These are phyloP conservation scores for Pseudocercospora crystallina DNA, from an alignment of 2,329 filamentous ascomycete species.

Conservation along the genomic window DNA sequence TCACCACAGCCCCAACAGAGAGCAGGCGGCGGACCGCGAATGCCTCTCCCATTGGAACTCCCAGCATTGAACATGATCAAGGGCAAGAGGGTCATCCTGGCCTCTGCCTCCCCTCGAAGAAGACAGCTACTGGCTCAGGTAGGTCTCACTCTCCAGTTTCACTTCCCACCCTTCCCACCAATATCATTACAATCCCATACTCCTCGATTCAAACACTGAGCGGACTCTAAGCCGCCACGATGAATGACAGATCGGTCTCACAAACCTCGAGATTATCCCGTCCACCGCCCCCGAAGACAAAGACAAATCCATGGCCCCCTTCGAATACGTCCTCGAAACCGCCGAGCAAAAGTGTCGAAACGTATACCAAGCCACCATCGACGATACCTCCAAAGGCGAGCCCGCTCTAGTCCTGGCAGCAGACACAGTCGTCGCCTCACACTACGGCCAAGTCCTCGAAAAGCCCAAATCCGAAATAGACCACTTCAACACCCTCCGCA, in stretches of 20 bases:
- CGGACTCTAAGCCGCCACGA: slow-evolving; percentile 24
- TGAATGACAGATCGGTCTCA: slow-evolving; percentile 67
- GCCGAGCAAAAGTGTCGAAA: slow-evolving; percentile 79
- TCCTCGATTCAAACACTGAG: slow-evolving; percentile 18
- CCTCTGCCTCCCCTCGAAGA: slow-evolving; percentile 82
- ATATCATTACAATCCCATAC: not conserved
- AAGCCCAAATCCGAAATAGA: slow-evolving; percentile 82
- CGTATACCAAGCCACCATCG: slow-evolving; percentile 63
- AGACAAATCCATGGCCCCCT: slow-evolving; percentile 74
- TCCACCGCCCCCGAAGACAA: slow-evolving; percentile 84
- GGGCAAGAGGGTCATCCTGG: slow-evolving; percentile 79
- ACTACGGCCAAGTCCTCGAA: slow-evolving; percentile 77
- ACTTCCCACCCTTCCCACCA: not conserved
- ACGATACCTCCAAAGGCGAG: slow-evolving; percentile 57
- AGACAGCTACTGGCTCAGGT: slow-evolving; percentile 76
- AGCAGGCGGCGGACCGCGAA: slow-evolving; percentile 39
- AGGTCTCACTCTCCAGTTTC: slow-evolving; percentile 17
- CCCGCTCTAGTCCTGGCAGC: slow-evolving; percentile 23
- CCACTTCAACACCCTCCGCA: slow-evolving; percentile 80
- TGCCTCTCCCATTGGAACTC: slow-evolving; percentile 70
- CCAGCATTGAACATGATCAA: slow-evolving; percentile 76
- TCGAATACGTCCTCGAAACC: slow-evolving; percentile 88
- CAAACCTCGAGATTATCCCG: slow-evolving; percentile 78
- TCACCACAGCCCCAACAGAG: slow-evolving; percentile 17
- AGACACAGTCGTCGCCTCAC: slow-evolving; percentile 67